Evolutionary conservation across 2,329 filamentous ascomycete genomes (phyloP).

Genomic region (Xylariaceae sp.): DNA sequence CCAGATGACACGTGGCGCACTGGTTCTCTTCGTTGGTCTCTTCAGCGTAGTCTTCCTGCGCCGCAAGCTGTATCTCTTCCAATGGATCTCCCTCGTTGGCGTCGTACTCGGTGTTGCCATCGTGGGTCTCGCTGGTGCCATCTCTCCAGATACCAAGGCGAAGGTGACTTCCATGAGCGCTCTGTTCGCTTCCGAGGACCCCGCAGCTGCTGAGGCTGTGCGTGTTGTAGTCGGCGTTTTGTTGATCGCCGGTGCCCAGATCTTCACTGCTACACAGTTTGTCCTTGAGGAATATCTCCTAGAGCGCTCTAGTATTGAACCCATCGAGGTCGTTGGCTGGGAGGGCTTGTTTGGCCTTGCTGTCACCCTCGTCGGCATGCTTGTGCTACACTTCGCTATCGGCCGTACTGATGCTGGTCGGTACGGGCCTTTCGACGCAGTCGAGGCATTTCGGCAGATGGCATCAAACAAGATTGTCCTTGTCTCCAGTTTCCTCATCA

Average conservation of each 20-base stretch:
- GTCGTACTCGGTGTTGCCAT: slow-evolving; percentile 85
- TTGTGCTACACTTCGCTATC: slow-evolving; percentile 71
- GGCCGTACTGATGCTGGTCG: slow-evolving; percentile 70
- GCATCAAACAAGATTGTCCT: slow-evolving; percentile 66
- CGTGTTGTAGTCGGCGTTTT: slow-evolving; percentile 77
- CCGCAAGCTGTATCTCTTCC: slow-evolving; percentile 75
- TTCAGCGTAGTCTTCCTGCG: slow-evolving; percentile 91
- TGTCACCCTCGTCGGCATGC: slow-evolving; percentile 74
- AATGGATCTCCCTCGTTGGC: slow-evolving; percentile 84
- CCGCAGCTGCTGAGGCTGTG: slow-evolving; percentile 47
- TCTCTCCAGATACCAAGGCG: slow-evolving; percentile 66
- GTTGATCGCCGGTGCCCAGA: slow-evolving; percentile 88
- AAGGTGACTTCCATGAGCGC: slow-evolving; percentile 30
- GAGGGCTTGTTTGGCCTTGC: slow-evolving; percentile 88
- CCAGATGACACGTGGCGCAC: slow-evolving; percentile 94
- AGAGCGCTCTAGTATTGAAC: slow-evolving; percentile 61
- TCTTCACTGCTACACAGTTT: slow-evolving; percentile 96
- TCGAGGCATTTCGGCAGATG: slow-evolving; percentile 80
- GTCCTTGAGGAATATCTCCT: slow-evolving; percentile 94
- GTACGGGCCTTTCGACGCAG: slow-evolving; percentile 85
- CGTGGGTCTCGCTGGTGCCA: slow-evolving; percentile 82
- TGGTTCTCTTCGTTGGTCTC: slow-evolving; percentile 91
- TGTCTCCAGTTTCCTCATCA: slow-evolving; percentile 80
- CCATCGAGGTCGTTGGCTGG: slow-evolving; percentile 90
- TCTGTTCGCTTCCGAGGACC: slow-evolving; percentile 31